Percentiles rank a stretch among this genome's conserved stretches.
Evolutionary conservation across 108 stramenopile species (phyloP).

Genomic region (Asterionellopsis glacialis): DNA sequence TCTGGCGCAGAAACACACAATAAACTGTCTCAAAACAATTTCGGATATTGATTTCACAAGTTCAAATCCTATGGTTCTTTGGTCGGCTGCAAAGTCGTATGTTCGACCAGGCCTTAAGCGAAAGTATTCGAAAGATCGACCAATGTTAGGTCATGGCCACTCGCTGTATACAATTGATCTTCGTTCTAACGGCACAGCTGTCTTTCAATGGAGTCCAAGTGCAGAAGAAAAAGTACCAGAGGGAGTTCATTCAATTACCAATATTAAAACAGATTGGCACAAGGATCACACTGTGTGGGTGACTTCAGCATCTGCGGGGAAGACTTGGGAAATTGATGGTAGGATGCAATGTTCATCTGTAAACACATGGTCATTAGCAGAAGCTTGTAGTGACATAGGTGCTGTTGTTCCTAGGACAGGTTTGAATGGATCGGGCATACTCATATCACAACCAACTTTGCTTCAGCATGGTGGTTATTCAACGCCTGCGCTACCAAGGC

Average conservation of each 20-base stretch:
- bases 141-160: constrained; percentile 36
- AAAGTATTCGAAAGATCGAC: constrained; percentile 6
- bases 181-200: constrained; percentile 40
- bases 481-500: not conserved
- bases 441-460: constrained; percentile 22
- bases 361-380: constrained; percentile 55
- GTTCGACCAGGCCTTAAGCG: constrained; percentile 31
- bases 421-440: constrained; percentile 20
- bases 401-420: constrained; percentile 14
- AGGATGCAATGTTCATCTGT: constrained; percentile 52
- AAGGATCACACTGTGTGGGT: constrained; percentile 47
- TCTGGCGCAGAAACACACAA: constrained; percentile 16
- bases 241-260: constrained; percentile 65
- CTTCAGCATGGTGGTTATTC: not conserved
- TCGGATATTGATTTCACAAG: constrained; percentile 33
- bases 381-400: constrained; percentile 28
- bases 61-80: constrained; percentile 53
- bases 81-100: constrained; percentile 39
- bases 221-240: constrained; percentile 55
- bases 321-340: constrained; percentile 70
- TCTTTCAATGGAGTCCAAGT: constrained; percentile 77
- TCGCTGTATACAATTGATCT: constrained; percentile 67
- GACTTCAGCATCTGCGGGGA: constrained; percentile 58
- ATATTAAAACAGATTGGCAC: constrained; percentile 42
- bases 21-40: constrained; percentile 34